Conservation (phyloP, 768 basidiomycete species). For the Tylopilus felleus region DNA sequence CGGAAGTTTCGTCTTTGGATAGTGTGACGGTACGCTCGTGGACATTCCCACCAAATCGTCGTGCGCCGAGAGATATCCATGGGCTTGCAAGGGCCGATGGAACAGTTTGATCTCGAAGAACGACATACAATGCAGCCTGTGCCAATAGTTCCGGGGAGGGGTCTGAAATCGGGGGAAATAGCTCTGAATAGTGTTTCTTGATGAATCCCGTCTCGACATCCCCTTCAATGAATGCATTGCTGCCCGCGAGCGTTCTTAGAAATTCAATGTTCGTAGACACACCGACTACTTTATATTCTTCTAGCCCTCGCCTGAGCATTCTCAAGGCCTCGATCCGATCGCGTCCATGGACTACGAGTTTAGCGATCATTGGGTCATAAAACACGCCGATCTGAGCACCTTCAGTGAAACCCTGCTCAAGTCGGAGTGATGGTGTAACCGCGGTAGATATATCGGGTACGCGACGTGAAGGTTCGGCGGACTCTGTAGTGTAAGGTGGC, state of each 20-base stretch:
- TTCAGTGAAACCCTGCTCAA: conserved; percentile 85
- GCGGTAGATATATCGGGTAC: conserved; percentile 14
- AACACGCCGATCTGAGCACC: conserved; percentile 82
- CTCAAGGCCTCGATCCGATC: conserved; percentile 83
- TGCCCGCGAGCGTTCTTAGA: conserved; percentile 70
- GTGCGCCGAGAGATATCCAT: conserved; percentile 67
- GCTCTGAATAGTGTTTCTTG: conserved; percentile 76
- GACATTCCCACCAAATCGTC: conserved; percentile 74
- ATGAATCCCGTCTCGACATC: conserved; percentile 95
- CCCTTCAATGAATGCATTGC: conserved; percentile 69
- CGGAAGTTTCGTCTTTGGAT: conserved; percentile 50
- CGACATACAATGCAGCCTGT: conserved; percentile 75
- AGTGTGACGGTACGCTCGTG: conserved; percentile 61
- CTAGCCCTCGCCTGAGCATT: conserved; percentile 74
- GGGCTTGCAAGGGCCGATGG: conserved; percentile 42
- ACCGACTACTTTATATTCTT: conserved; percentile 88
- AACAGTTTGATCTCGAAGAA: conserved; percentile 55
- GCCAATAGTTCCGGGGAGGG: conserved; percentile 66
- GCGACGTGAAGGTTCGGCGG: conserved; percentile 21
- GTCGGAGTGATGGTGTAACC: conserved; percentile 64
- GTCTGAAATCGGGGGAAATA: conserved; percentile 66
- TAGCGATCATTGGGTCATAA: conserved; percentile 91
- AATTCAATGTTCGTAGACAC: conserved; percentile 93
- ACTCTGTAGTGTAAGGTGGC: conserved; percentile 29
- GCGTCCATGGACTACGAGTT: conserved; percentile 84